Conservation (phyloP, 2,329 filamentous ascomycete species). For the Fusarium sp. region DNA sequence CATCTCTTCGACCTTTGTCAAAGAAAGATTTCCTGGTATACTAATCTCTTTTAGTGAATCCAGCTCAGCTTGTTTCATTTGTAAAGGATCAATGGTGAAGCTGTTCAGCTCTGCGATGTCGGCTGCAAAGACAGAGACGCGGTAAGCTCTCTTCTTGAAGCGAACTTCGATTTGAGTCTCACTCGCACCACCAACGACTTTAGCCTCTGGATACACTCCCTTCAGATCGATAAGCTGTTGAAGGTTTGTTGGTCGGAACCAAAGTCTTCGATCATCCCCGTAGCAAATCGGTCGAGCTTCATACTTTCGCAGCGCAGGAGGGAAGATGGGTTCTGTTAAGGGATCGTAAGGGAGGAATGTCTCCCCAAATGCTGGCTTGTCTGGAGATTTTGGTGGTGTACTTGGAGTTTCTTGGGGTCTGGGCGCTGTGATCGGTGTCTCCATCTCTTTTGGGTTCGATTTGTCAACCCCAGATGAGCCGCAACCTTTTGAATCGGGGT, state of each 20-base stretch:
- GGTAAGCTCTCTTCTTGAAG: slow-evolving; percentile 2
- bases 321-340: not conserved
- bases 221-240: not conserved
- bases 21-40: not conserved
- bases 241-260: not conserved
- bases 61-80: not conserved
- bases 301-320: not conserved
- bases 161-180: slow-evolving; percentile 8
- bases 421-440: not conserved
- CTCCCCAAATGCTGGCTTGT: not conserved
- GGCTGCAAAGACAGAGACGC: not conserved
- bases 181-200: not conserved
- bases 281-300: not conserved
- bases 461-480: not conserved
- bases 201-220: not conserved
- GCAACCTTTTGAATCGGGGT: not conserved
- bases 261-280: not conserved
- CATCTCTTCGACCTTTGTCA: not conserved
- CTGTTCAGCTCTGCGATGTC: not conserved
- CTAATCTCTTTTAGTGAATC: not conserved
- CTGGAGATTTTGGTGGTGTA: not conserved
- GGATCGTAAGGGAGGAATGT: not conserved
- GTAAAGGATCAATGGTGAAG: rapidly evolving
- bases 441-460: not conserved
- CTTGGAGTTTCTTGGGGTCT: not conserved